A percentile compares a stretch with the other conserved stretches of the same genome.
Conservation (phyloP, 495 filamentous ascomycete genomes). For the Pseudomonodictys pantanalensis region DNA sequence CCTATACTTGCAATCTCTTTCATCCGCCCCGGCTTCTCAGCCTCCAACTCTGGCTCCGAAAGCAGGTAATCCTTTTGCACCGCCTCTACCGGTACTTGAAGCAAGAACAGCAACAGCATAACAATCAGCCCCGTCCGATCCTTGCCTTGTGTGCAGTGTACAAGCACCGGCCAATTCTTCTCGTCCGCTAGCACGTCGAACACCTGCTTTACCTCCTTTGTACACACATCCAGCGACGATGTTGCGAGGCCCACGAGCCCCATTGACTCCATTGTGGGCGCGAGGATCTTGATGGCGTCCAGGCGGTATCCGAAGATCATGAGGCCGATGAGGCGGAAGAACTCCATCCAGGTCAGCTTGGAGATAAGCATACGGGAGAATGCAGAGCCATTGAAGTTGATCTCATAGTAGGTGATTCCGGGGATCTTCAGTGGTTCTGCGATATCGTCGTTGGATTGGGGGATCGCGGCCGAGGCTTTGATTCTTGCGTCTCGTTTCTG, state of each 20-base stretch:
- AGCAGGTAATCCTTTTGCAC: constrained; percentile 65
- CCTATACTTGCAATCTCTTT: constrained; percentile 67
- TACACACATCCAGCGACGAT: constrained; percentile 62
- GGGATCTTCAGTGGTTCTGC: constrained; percentile 54
- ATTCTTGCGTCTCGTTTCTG: constrained; percentile 56
- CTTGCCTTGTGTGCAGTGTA: constrained; percentile 89
- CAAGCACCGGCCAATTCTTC: constrained; percentile 56
- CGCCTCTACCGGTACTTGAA: constrained; percentile 53
- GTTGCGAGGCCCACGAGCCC: constrained; percentile 66
- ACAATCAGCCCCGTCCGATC: constrained; percentile 76
- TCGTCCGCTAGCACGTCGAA: constrained; percentile 51
- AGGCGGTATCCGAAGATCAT: constrained; percentile 63
- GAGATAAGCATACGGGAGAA: constrained; percentile 68
- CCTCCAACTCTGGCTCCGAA: constrained; percentile 57
- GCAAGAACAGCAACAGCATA: constrained; percentile 60
- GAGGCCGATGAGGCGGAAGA: constrained; percentile 57
- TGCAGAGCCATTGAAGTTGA: constrained; percentile 69
- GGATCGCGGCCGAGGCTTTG: constrained; percentile 37
- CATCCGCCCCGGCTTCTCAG: constrained; percentile 61
- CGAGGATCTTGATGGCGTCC: constrained; percentile 65
- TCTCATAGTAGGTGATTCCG: constrained; percentile 56
- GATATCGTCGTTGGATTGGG: constrained; percentile 47
- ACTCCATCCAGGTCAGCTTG: constrained; percentile 64
- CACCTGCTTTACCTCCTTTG: constrained; percentile 58
- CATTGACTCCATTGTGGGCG: constrained; percentile 60